These are phyloP conservation scores for Xerocomus potaroensis DNA, from an alignment of 768 basidiomycete genomes.

Conservation along the genomic window DNA sequence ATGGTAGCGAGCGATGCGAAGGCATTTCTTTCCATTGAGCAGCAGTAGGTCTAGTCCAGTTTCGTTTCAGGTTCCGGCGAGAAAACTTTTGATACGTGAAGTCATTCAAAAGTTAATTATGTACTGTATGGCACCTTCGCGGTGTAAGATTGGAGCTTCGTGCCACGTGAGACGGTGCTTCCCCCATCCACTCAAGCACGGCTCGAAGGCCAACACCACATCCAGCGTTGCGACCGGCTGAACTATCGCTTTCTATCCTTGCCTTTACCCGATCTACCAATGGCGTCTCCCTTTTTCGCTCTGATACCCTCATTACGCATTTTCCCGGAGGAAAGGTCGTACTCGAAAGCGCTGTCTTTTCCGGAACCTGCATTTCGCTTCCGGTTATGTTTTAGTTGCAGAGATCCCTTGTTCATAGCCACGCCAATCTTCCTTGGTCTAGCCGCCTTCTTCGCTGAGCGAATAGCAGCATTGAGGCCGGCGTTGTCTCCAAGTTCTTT, in stretches of 20 bases:
- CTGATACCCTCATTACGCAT: slow-evolving; percentile 53
- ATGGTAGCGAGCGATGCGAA: slow-evolving; percentile 55
- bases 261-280: slow-evolving; percentile 52
- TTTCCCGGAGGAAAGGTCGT: slow-evolving; percentile 49
- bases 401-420: slow-evolving; percentile 35
- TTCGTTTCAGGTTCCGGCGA: slow-evolving; percentile 2
- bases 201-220: no score
- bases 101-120: slow-evolving; percentile 21
- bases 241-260: slow-evolving; percentile 35
- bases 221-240: background rate
- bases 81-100: slow-evolving; percentile 9
- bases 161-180: slow-evolving; percentile 29
- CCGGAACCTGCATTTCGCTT: slow-evolving; percentile 29
- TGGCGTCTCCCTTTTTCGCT: slow-evolving; percentile 57
- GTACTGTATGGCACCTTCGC: slow-evolving; percentile 15
- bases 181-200: no score
- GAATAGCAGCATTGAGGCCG: slow-evolving; percentile 68
- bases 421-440: slow-evolving; percentile 73
- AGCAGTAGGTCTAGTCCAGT: no score
- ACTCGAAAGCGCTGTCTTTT: slow-evolving; percentile 47
- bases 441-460: slow-evolving; percentile 78
- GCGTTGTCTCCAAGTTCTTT: slow-evolving; percentile 52
- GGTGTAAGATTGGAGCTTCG: slow-evolving; percentile 16
- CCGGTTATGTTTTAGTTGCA: slow-evolving; percentile 34
- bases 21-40: slow-evolving; percentile 40